Percentiles rank a stretch among this genome's conserved stretches.
These are phyloP conservation scores for Mallotus japonicus DNA, from an alignment of 441 rosid species.

Conservation along the genomic window DNA sequence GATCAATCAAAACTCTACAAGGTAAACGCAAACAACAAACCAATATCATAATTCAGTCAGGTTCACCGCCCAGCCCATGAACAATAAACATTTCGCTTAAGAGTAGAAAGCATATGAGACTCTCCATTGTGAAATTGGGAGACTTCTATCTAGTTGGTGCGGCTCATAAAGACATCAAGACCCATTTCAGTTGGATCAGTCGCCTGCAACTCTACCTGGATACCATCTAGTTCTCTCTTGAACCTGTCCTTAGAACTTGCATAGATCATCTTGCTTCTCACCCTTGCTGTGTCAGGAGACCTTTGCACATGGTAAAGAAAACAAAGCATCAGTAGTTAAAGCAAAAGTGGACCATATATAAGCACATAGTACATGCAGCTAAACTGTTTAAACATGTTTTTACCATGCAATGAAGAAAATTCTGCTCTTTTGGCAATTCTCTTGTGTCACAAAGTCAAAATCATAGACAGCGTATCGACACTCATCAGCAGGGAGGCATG, in stretches of 20 bases:
- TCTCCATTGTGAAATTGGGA: slow-evolving; percentile 15
- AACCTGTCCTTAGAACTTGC: slow-evolving; percentile 70
- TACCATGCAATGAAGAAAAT: slow-evolving; percentile 67
- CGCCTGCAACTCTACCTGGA: slow-evolving; percentile 66
- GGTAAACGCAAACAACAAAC: slow-evolving; percentile 36
- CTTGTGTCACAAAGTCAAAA: slow-evolving; percentile 54
- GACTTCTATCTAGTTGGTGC: slow-evolving; percentile 33
- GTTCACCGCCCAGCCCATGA: slow-evolving; percentile 41
- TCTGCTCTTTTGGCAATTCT: slow-evolving; percentile 61
- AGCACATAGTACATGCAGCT: background rate
- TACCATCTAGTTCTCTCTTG: slow-evolving; percentile 60
- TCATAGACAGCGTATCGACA: slow-evolving; percentile 66
- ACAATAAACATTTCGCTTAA: slow-evolving; percentile 41
- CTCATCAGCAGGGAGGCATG: slow-evolving; percentile 53
- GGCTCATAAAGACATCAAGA: slow-evolving; percentile 61
- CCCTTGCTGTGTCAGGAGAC: slow-evolving; percentile 57
- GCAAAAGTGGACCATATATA: background rate
- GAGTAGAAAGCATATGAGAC: slow-evolving; percentile 27
- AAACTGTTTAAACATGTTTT: slow-evolving; percentile 1
- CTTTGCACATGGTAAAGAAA: slow-evolving; percentile 28
- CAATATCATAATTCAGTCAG: slow-evolving; percentile 39
- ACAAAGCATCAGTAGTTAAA: background rate
- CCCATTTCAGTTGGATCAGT: slow-evolving; percentile 74
- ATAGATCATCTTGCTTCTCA: slow-evolving; percentile 71
- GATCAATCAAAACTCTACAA: background rate